Evolutionary conservation across 257 asterid species (phyloP).

Genomic region (Phtheirospermum japonicum): DNA sequence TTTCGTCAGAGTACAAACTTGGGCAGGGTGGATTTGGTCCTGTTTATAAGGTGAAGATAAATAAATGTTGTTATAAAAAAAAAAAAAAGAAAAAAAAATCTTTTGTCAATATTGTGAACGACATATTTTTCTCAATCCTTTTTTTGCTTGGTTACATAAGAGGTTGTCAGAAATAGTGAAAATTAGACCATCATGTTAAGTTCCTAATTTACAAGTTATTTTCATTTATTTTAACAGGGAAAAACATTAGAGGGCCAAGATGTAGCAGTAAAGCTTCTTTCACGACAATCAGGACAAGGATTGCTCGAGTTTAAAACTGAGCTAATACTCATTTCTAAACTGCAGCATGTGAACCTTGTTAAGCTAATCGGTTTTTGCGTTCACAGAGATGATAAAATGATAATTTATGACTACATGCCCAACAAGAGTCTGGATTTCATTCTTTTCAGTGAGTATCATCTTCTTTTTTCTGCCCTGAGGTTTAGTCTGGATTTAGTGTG

Average conservation of each 20-base stretch:
- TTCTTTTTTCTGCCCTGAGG: too few relatives aligned
- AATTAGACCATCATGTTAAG: too few relatives aligned
- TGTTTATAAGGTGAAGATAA: slow-evolving; percentile 63
- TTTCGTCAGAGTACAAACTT: slow-evolving; percentile 42
- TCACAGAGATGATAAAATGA: slow-evolving; percentile 53
- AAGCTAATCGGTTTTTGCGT: slow-evolving; percentile 50
- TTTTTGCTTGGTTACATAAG: too few relatives aligned
- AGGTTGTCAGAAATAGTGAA: too few relatives aligned
- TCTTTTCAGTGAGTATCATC: slow-evolving; percentile 39
- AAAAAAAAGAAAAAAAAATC: too few relatives aligned
- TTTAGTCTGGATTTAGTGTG: too few relatives aligned
- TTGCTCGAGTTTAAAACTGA: slow-evolving; percentile 58
- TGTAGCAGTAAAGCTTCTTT: slow-evolving; percentile 61
- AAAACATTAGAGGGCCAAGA: slow-evolving; percentile 45
- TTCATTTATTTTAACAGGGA: slow-evolving; percentile 41
- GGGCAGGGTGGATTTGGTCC: slow-evolving; percentile 75
- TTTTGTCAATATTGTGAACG: too few relatives aligned
- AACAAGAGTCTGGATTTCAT: slow-evolving; percentile 64
- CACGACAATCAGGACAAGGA: slow-evolving; percentile 57
- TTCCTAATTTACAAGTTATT: neutral
- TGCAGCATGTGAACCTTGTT: slow-evolving; percentile 67
- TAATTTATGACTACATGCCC: slow-evolving; percentile 57
- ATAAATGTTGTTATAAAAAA: too few relatives aligned
- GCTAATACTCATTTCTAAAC: slow-evolving; percentile 53
- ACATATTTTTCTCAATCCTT: too few relatives aligned